These are phyloP conservation scores for Arabidopsis thaliana DNA, from an alignment of 345 rosid genomes.

Conservation along the genomic window DNA sequence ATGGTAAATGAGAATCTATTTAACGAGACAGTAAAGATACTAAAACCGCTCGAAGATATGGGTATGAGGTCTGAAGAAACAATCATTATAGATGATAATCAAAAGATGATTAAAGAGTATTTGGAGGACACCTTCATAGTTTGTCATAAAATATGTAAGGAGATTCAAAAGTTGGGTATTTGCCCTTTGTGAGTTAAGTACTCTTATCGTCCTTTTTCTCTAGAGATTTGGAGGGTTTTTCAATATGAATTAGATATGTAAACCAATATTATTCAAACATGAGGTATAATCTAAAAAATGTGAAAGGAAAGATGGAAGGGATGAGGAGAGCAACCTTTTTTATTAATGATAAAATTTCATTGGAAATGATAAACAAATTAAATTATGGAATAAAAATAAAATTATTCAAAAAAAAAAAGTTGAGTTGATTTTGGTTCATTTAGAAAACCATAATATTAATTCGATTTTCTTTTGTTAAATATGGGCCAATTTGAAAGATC, in stretches of 20 bases:
- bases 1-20: background rate
- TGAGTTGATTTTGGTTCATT: background rate
- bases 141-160: background rate
- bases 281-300: background rate
- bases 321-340: background rate
- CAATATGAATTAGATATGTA: background rate
- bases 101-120: constrained; percentile 12
- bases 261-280: background rate
- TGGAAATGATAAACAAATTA: background rate
- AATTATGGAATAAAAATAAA: background rate
- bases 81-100: background rate
- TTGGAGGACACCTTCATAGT: background rate
- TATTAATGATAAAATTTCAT: background rate
- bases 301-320: background rate
- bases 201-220: background rate
- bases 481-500: background rate
- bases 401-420: background rate
- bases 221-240: background rate
- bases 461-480: background rate
- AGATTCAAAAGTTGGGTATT: background rate
- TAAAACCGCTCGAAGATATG: background rate
- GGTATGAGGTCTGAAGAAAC: background rate
- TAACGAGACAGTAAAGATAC: background rate
- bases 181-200: background rate
- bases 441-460: background rate